Percentiles rank a stretch among this genome's conserved stretches.
These are phyloP conservation scores for Boletus edulis DNA, from an alignment of 768 basidiomycete species.

Conservation along the genomic window DNA sequence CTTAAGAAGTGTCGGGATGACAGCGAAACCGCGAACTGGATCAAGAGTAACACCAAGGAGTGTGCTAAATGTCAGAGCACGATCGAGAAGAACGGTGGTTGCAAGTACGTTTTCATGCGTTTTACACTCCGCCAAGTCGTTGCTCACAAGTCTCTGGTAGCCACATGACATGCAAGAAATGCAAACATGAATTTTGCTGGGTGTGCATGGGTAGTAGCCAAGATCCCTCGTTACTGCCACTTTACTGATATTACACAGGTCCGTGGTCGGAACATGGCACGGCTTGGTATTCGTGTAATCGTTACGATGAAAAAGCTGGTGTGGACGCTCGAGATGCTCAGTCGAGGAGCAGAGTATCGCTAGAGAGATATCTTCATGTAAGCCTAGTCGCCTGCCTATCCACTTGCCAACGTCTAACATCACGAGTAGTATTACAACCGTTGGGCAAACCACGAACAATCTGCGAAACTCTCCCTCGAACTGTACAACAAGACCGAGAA, in stretches of 20 bases:
- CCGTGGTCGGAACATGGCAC: slow-evolving; percentile 98
- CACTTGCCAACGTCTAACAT: background rate
- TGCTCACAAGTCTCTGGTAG: slow-evolving; percentile 40
- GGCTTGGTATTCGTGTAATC: slow-evolving; percentile 96
- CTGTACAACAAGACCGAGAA: slow-evolving; percentile 95
- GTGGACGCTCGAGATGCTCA: slow-evolving; percentile 90
- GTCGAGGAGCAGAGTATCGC: slow-evolving; percentile 81
- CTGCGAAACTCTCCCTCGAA: slow-evolving; percentile 93
- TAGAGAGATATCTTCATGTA: slow-evolving; percentile 96
- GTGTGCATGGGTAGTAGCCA: slow-evolving; percentile 87
- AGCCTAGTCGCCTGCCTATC: slow-evolving; percentile 28
- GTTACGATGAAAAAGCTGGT: slow-evolving; percentile 91
- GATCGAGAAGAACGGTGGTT: slow-evolving; percentile 99
- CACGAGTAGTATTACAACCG: slow-evolving; percentile 91
- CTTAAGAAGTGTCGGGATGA: slow-evolving; percentile 97
- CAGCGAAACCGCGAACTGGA: slow-evolving; percentile 99
- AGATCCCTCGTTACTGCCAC: slow-evolving; percentile 11
- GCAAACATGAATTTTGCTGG: slow-evolving; percentile 99
- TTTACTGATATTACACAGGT: slow-evolving; percentile 44
- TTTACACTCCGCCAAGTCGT: slow-evolving; percentile 55
- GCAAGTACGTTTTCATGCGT: slow-evolving; percentile 85
- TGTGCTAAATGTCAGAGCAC: slow-evolving; percentile 95
- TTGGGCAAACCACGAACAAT: slow-evolving; percentile 99
- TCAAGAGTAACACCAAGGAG: slow-evolving; percentile 99
- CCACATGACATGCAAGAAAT: slow-evolving; percentile 99